Evolutionary conservation across 257 asterid species (phyloP).

Genomic region (Avicennia marina): DNA sequence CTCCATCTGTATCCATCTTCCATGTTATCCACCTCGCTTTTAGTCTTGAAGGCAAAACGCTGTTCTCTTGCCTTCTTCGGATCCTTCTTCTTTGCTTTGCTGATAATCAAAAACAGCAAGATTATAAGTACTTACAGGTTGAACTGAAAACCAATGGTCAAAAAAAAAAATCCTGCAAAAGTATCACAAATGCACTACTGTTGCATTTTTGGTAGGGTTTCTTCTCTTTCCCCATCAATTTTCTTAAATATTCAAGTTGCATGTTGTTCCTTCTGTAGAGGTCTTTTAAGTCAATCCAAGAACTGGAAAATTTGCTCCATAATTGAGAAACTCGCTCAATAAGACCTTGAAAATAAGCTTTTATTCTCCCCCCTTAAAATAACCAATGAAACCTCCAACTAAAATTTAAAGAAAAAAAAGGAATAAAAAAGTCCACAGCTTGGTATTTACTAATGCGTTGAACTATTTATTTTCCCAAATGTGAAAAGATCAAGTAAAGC

Average conservation of each 20-base stretch:
- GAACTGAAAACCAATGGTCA: no score
- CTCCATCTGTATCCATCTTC: conserved; percentile 93
- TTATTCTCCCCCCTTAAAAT: no score
- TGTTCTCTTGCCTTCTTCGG: conserved; percentile 54
- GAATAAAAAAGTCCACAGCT: conserved; percentile 24
- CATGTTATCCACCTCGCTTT: conserved; percentile 70
- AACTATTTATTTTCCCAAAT: conserved; percentile 13
- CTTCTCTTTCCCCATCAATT: no score
- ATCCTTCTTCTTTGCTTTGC: conserved; percentile 40
- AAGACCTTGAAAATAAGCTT: conserved; percentile 14
- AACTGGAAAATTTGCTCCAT: no score
- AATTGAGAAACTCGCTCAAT: no score
- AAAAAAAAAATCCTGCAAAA: no score
- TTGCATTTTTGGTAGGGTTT: no score
- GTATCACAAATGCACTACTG: no score
- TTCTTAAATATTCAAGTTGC: no score
- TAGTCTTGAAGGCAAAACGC: conserved; percentile 72
- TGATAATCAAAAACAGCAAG: conserved; percentile 20
- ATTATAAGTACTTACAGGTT: no score
- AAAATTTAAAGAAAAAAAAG: background rate
- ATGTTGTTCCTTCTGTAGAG: no score
- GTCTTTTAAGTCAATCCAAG: no score
- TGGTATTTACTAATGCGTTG: conserved; percentile 5
- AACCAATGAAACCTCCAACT: conserved; percentile 14
- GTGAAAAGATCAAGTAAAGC: background rate